phyloP scores from a whole-genome alignment of 139 green algal genomes.

The Mesotaenium endlicherianum region DNA sequence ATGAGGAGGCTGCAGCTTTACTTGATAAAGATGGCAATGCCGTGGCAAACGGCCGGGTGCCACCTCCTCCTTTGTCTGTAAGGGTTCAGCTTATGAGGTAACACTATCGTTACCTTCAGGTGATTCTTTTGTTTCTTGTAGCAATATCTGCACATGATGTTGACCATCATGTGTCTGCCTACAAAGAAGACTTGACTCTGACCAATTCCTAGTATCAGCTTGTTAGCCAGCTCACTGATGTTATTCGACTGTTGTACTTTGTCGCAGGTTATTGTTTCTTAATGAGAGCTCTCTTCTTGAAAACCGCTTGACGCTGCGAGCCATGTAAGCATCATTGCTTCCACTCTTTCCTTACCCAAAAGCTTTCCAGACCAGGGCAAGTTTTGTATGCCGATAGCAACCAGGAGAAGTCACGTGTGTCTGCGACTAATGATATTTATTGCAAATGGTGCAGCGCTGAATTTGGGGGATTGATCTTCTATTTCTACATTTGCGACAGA shows the following conservation, averaged over 20 bases:
- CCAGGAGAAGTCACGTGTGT: not conserved
- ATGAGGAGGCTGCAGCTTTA: no score
- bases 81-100: no score
- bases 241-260: no score
- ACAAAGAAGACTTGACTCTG: not conserved
- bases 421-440: not conserved
- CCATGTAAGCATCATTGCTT: constrained; percentile 25
- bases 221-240: not conserved
- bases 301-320: constrained; percentile 29
- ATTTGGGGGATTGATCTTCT: constrained; percentile 80
- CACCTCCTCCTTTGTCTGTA: no score
- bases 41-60: no score
- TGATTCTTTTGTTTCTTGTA: not conserved
- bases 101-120: no score
- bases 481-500: constrained; percentile 83
- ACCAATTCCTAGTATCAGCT: not conserved
- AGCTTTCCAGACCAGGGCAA: not conserved
- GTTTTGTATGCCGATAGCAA: not conserved
- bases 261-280: constrained; percentile 26
- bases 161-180: not conserved
- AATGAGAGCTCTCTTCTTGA: constrained; percentile 29
- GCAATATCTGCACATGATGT: not conserved
- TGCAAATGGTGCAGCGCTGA: constrained; percentile 55
- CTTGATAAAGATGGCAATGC: no score
- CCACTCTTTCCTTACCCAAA: not conserved